Base-by-base conservation (phyloP, 2,329 filamentous ascomycete species). In the Triangularia verruculosa region DNA sequence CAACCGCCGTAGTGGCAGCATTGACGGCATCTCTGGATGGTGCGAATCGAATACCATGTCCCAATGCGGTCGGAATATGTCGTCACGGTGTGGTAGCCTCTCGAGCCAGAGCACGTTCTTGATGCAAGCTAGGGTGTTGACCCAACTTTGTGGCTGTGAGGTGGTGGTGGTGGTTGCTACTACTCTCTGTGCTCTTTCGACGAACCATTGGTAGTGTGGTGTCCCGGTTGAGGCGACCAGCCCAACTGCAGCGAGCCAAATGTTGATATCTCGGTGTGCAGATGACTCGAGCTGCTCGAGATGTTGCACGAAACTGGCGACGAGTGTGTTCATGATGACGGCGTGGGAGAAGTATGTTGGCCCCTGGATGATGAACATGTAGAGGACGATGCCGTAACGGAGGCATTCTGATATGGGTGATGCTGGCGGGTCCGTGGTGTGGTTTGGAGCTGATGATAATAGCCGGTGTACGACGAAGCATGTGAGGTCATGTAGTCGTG, bases 301-400 rank as follows among this genome's bases (percentile, higher is more conserved):
- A 25, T 76, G 65, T 1, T 63, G 28, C 22, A 70, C 72, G 13
- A 82, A 71, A 20, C 69, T 73, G 1, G 62, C 27, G 12, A 79
- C 66, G 1, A 81, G 72, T 0, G 66, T 71, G 54, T 75, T 74
- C 3, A 76, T 64, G 11, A 84, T 73, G 9, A 73, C 74, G 0
- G 73, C 75, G 64, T 86, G 83, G 1, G 83, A 80, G 65, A 83
- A 86, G 67, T 86, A 86, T 8, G 83, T 84, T 27, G 83, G 79
- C 0, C 83, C 83, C 11, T 86, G 83, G 0, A 82, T 74, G 47
- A 78, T 76, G 17, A 86, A 77, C 79, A 86, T 82, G 72, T 83
- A 85, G 0, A 85, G 75, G 0, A 79, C 70, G 1, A 79, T 73
- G 3, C 77, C 77, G 60, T 78, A 79, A 8, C 82, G 81, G n/a